Evolutionary conservation across 192 early-diverging fungal genomes (phyloP), one percentile per base, ranked within the genome.

Genomic region (Anaeromyces robustus): DNA sequence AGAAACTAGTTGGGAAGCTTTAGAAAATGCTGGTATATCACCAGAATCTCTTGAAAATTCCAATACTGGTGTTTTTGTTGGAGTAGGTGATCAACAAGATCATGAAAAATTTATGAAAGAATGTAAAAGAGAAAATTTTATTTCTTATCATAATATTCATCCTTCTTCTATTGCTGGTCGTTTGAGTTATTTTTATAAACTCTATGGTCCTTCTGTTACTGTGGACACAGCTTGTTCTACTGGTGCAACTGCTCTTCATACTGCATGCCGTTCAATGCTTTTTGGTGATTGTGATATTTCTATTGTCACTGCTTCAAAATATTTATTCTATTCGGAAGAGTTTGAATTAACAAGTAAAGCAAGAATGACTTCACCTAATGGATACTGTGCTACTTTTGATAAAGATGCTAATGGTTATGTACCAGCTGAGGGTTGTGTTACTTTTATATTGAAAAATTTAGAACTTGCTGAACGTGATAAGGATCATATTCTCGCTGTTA

Each of bases 181-280:
- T 30, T 85, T 84, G 0, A 68, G 52, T 37, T 85, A 80, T 77
- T 43, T 43, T 19, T 85, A 85, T 34, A 82, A 85, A 41, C 30
- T 85, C 17, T 78, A 41, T 22, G 85, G 85, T 28, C 85, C 85
- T 29, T 82, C 80, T 29, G 29, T 85, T 29, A 29, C 83, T 1
- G 30, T 84, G 29, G 85, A 86, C 52, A 86, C 81, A 0, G 85
- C 85, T 26, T 86, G 85, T 77, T 86, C 85, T 28, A 79, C 84
- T 77, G 78, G 82, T 78, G 78, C 30, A 0, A 86, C 81, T 6
- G 85, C 84, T 17, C 59, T 86, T 79, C 79, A 86, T 78, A 41
- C 81, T 17, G 85, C 85, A 11, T 39, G 82, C 18, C 29, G 83
- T 26, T 85, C 85, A 0, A 85, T 86, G 77, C 3, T 29, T 30